Evolutionary conservation across 1,284 basidiomycete species (phyloP).

Genomic region (Ceratobasidium sp.): DNA sequence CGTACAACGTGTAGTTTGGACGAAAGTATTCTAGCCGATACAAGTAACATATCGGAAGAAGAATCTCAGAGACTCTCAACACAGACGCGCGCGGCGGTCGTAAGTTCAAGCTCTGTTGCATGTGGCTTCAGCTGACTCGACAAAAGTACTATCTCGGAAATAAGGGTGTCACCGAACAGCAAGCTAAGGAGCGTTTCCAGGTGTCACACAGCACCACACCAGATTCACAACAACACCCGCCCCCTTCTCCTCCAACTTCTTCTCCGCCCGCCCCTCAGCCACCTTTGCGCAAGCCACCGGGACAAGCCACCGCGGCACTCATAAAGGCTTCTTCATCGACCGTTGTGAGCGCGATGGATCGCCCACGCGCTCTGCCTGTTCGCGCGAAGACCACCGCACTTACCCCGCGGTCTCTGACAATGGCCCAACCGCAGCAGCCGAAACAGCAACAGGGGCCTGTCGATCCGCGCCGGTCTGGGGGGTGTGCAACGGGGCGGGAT

Average conservation of each 20-base stretch:
- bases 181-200: constrained; percentile 38
- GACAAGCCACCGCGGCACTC: background rate
- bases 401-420: constrained; percentile 12
- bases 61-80: constrained; percentile 27
- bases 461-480: too few species aligned
- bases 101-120: background rate
- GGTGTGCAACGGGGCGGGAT: constrained; percentile 3
- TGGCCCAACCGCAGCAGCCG: background rate
- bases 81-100: constrained; percentile 25
- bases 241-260: constrained; percentile 35
- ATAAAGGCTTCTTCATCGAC: constrained; percentile 11
- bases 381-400: constrained; percentile 8
- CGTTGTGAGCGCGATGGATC: background rate
- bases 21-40: constrained; percentile 28
- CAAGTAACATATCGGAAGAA: constrained; percentile 36
- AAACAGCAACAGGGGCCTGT: constrained; percentile 5
- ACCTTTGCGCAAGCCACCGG: background rate
- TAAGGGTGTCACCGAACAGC: constrained; percentile 33
- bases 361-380: constrained; percentile 8
- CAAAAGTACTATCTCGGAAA: constrained; percentile 29
- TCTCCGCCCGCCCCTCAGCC: constrained; percentile 16
- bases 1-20: constrained; percentile 21
- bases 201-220: constrained; percentile 35
- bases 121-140: constrained; percentile 3
- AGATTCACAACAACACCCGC: constrained; percentile 29